phyloP scores from a whole-genome alignment of 106 monocot genomes.

The Agapanthus africanus region DNA sequence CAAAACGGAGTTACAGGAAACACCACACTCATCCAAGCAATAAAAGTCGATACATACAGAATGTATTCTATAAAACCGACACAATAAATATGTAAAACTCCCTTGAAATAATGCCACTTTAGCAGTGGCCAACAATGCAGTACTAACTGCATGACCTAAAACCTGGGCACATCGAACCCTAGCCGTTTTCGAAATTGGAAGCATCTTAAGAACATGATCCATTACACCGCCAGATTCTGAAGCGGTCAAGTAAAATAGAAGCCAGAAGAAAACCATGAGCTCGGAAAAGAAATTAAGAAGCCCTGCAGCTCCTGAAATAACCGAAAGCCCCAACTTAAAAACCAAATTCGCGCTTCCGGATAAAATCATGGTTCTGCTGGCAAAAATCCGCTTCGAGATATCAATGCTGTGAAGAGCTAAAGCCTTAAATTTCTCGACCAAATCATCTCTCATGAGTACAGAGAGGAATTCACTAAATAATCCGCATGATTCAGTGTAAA shows the following conservation, averaged over 20 bases:
- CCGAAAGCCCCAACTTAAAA: constrained; percentile 18
- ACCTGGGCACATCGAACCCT: constrained; percentile 32
- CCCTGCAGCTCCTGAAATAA: constrained; percentile 42
- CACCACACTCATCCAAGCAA: constrained; percentile 28
- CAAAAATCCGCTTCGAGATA: constrained; percentile 18
- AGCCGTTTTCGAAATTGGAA: constrained; percentile 28
- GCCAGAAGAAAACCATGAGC: constrained; percentile 36
- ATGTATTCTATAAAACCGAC: constrained; percentile 36
- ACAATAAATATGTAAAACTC: constrained; percentile 38
- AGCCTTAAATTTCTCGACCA: constrained; percentile 38
- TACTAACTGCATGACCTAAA: constrained; percentile 34
- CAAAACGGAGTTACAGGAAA: constrained; percentile 29
- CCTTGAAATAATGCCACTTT: constrained; percentile 50
- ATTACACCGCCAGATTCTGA: constrained; percentile 37
- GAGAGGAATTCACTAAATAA: constrained; percentile 26
- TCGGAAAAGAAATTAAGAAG: constrained; percentile 39
- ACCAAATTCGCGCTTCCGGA: constrained; percentile 28
- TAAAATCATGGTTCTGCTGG: constrained; percentile 31
- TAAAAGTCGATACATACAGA: constrained; percentile 40
- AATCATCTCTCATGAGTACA: constrained; percentile 27
- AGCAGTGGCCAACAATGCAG: constrained; percentile 32
- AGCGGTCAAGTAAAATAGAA: constrained; percentile 43
- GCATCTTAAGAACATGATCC: constrained; percentile 32
- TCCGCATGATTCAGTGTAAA: constrained; percentile 11
- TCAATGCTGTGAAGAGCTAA: constrained; percentile 40